A percentile compares a stretch with the other conserved stretches of the same genome.
Conservation (phyloP, 2,329 filamentous ascomycete genomes). For the Plenodomus biglobosus region DNA sequence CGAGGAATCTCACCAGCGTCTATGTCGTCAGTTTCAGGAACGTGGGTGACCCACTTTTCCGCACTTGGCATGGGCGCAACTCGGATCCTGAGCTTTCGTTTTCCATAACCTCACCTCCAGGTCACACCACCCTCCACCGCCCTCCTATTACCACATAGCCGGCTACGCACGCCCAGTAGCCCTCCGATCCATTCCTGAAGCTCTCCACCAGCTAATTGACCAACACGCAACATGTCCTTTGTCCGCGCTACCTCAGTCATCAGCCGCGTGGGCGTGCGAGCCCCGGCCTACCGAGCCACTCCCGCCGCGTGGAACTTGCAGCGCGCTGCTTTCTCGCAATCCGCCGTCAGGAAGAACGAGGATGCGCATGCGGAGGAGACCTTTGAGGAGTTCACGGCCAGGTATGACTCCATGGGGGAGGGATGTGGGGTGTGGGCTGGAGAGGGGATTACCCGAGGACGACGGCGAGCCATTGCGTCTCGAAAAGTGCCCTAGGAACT, state of each 20-base stretch:
- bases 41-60: conserved; percentile 19
- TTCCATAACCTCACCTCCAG: conserved; percentile 26
- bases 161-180: conserved; percentile 25
- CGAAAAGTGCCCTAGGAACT: conserved; percentile 22
- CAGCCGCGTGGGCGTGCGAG: conserved; percentile 37
- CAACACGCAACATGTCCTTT: conserved; percentile 40
- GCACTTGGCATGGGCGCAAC: conserved; percentile 24
- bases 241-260: conserved; percentile 42
- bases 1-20: background rate
- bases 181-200: conserved; percentile 18
- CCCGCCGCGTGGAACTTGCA: conserved; percentile 38
- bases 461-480: conserved; percentile 32
- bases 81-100: conserved; percentile 28
- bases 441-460: conserved; percentile 17
- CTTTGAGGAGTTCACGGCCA: conserved; percentile 97
- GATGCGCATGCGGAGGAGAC: conserved; percentile 84
- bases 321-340: conserved; percentile 54
- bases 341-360: conserved; percentile 45
- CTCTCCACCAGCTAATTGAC: conserved; percentile 28
- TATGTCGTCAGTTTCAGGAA: conserved; percentile 15
- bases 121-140: conserved; percentile 28
- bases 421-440: conserved; percentile 15
- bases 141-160: conserved; percentile 24
- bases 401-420: conserved; percentile 61
- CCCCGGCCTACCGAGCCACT: conserved; percentile 38